Percentiles rank a stretch among this genome's conserved stretches.
Conservation (phyloP, 2,329 filamentous ascomycete genomes). For the Reticulascus tulasneorum region DNA sequence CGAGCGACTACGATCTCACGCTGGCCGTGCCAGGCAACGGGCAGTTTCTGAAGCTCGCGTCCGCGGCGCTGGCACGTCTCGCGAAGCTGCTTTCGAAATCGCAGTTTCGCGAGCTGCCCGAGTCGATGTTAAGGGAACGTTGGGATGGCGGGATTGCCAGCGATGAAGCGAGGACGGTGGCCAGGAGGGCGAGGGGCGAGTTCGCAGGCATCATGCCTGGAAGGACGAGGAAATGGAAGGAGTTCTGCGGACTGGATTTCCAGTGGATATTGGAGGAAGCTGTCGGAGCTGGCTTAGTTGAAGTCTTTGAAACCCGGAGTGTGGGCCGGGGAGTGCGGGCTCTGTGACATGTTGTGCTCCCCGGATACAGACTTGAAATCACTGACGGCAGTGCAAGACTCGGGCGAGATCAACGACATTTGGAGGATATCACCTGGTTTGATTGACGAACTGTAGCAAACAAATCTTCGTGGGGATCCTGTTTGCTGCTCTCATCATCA, state of each 20-base stretch:
- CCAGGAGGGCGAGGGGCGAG: slow-evolving; percentile 51
- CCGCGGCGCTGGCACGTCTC: slow-evolving; percentile 58
- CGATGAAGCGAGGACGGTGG: slow-evolving; percentile 39
- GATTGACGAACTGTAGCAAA: too few relatives aligned
- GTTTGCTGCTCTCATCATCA: too few relatives aligned
- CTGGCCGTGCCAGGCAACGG: slow-evolving; percentile 66
- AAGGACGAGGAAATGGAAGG: slow-evolving; percentile 65
- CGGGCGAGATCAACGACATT: too few relatives aligned
- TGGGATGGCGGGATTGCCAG: slow-evolving; percentile 64
- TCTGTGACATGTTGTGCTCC: slow-evolving; percentile 22
- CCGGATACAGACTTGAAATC: too few relatives aligned
- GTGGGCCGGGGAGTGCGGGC: slow-evolving; percentile 64
- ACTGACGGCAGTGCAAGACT: too few relatives aligned
- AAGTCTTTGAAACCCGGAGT: slow-evolving; percentile 70
- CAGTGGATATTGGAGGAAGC: slow-evolving; percentile 70
- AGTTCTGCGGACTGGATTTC: slow-evolving; percentile 66
- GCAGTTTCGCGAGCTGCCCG: slow-evolving; percentile 59
- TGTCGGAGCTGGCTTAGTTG: slow-evolving; percentile 64
- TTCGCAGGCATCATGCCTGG: slow-evolving; percentile 55
- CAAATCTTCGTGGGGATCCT: too few relatives aligned
- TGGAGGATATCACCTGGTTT: too few relatives aligned
- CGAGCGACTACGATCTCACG: slow-evolving; percentile 45
- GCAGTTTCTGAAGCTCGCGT: slow-evolving; percentile 61
- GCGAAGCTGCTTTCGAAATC: slow-evolving; percentile 54
- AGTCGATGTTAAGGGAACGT: slow-evolving; percentile 58